Evolutionary conservation across 495 filamentous ascomycete genomes (phyloP), one percentile per base, ranked within the genome.

Genomic region (Arthonia radiata): DNA sequence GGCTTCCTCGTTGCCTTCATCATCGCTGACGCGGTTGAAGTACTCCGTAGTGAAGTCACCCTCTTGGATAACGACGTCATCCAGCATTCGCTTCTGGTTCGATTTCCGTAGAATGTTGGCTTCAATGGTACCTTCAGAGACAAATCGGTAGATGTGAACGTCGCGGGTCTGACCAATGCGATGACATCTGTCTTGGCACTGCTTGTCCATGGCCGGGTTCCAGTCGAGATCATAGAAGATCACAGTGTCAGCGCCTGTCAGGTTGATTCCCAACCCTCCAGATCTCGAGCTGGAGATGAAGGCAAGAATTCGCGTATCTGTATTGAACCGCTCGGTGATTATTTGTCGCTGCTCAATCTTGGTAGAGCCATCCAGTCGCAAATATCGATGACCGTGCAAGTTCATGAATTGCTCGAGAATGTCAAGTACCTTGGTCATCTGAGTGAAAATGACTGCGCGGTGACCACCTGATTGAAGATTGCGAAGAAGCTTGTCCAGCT

Each of bases 191-290:
- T 99, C 89, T 49, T 94, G 89, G 43, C 89, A 99, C 47, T 99
- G 89, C 41, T 92, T 92, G 48, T 99, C 89, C 89, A 99, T 99
- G 7, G 89, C 89, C 0, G 89, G 89, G 37, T 99, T 99, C 89
- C 89, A 99, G 49, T 99, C 89, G 23, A 92, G 64, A 45, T 99
- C 89, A 50, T 99, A 99, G 52, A 99, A 99, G 40, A 99, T 94
- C 40, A 99, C 89, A 0, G 86, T 90, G 46, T 93, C 86, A 14
- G 89, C 89, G 17, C 86, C 89, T 1, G 86, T 94, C 10, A 99
- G 54, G 40, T 97, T 97, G 50, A 90, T 92, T 27, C 89, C 89
- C 1, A 99, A 54, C 26, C 89, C 89, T 30, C 89, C 89, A 1
- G 89, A 92, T 24, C 89, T 69, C 31, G 77, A 89, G 2, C 80